phyloP scores from a whole-genome alignment of 148 eudicot genomes.

The Spergularia marina region DNA sequence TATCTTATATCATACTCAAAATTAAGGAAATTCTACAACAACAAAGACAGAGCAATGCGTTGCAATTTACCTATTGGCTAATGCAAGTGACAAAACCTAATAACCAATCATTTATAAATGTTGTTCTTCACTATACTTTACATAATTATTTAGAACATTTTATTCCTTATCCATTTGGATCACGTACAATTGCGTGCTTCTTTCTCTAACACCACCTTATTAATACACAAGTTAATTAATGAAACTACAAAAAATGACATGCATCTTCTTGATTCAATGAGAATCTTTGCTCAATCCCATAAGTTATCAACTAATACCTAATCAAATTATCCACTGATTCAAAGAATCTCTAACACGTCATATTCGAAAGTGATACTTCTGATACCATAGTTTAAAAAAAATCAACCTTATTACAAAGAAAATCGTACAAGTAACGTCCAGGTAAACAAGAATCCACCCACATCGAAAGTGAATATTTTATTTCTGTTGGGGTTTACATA shows the following conservation, averaged over 20 bases:
- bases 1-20: not conserved
- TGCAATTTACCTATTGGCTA: not conserved
- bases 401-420: not conserved
- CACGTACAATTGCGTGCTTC: slow-evolving; percentile 23
- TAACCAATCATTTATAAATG: slow-evolving; percentile 2
- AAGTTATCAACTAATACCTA: not conserved
- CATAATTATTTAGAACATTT: not conserved
- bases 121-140: not conserved
- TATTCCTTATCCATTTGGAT: slow-evolving; percentile 24
- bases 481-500: no score
- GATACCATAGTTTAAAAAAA: not conserved
- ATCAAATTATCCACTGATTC: not conserved
- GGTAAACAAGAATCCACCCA: no score
- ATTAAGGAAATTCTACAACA: not conserved
- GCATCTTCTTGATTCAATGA: slow-evolving; percentile 6
- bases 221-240: not conserved
- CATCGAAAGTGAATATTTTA: no score
- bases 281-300: slow-evolving; percentile 17
- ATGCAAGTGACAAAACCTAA: not conserved
- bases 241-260: slow-evolving; percentile 12
- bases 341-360: not conserved
- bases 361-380: slow-evolving; percentile 1
- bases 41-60: not conserved
- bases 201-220: slow-evolving; percentile 3
- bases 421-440: not conserved